Conservation (phyloP, 1,284 basidiomycete genomes). For the Ceratobasidium theobromae region DNA sequence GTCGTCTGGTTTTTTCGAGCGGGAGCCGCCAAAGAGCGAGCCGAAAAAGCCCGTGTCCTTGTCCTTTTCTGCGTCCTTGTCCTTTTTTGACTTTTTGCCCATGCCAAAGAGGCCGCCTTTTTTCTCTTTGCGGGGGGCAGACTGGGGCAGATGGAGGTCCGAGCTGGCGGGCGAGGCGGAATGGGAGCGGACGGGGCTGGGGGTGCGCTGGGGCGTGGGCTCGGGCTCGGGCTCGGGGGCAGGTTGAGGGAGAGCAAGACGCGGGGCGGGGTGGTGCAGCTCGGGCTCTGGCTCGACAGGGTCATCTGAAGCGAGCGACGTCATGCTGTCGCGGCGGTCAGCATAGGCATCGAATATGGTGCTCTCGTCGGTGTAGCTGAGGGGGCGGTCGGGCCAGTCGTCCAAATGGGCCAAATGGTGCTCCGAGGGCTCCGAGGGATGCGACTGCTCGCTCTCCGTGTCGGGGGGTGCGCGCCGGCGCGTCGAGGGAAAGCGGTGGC, state of each 20-base stretch:
- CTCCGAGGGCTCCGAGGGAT: conserved; percentile 4
- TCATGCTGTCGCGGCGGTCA: conserved; percentile 39
- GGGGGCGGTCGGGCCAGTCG: conserved; percentile 49
- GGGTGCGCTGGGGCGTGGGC: conserved; percentile 29
- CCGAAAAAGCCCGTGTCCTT: conserved; percentile 83
- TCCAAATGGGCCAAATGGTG: conserved; percentile 24
- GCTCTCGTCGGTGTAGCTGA: conserved; percentile 74
- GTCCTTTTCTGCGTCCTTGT: conserved; percentile 55
- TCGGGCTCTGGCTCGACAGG: conserved; percentile 44
- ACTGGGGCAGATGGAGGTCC: conserved; percentile 41
- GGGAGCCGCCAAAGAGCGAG: conserved; percentile 73
- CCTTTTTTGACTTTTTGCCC: conserved; percentile 41
- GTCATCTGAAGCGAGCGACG: conserved; percentile 33
- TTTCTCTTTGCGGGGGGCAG: conserved; percentile 29
- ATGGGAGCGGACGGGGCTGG: conserved; percentile 46
- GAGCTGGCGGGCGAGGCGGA: conserved; percentile 50
- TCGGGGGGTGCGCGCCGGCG: conserved; percentile 46
- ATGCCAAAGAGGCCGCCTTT: conserved; percentile 31
- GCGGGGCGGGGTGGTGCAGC: conserved; percentile 44
- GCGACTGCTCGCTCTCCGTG: neutral
- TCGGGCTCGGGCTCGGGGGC: conserved; percentile 31
- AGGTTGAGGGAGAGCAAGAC: conserved; percentile 36
- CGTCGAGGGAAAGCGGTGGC: conserved; percentile 68
- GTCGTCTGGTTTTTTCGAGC: conserved; percentile 75
- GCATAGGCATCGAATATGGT: conserved; percentile 82